Conservation (phyloP, 2,329 filamentous ascomycete species). For the Huntiella savannae region DNA sequence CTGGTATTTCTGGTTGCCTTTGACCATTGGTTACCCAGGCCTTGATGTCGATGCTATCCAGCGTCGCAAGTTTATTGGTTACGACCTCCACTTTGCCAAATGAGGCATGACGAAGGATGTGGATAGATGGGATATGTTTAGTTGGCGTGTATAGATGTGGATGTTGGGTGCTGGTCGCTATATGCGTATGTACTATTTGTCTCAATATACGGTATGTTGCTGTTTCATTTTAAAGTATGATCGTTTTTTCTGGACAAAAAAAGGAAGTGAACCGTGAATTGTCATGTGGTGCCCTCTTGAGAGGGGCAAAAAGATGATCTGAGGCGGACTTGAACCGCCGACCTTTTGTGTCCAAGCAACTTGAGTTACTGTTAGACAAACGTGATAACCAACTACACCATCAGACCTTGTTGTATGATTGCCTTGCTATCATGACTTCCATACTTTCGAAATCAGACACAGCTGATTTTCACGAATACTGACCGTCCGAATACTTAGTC, state of each 20-base stretch:
- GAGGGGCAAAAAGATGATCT: slow-evolving; percentile 10
- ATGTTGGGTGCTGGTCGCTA: not conserved
- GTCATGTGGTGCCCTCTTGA: no score
- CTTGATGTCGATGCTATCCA: slow-evolving; percentile 60
- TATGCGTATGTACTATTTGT: no score
- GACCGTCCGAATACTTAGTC: no score
- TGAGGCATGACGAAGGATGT: slow-evolving; percentile 25
- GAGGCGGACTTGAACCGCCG: slow-evolving; percentile 9
- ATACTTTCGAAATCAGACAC: no score
- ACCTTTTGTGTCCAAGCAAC: slow-evolving; percentile 8
- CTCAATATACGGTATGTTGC: no score
- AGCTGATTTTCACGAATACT: no score
- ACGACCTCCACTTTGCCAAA: slow-evolving; percentile 97
- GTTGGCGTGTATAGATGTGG: not conserved
- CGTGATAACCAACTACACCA: slow-evolving; percentile 10
- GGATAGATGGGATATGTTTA: no score
- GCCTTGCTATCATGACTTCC: no score
- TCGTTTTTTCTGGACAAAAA: not conserved
- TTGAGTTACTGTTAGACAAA: slow-evolving; percentile 6
- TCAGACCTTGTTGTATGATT: not conserved
- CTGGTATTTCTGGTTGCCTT: slow-evolving; percentile 84
- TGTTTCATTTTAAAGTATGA: no score
- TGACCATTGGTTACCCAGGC: slow-evolving; percentile 90
- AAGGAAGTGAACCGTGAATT: not conserved
- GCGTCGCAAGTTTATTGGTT: slow-evolving; percentile 84